Conservation (phyloP, 1,139 yeast genomes). For the Suhomyces bolitotheri region DNA sequence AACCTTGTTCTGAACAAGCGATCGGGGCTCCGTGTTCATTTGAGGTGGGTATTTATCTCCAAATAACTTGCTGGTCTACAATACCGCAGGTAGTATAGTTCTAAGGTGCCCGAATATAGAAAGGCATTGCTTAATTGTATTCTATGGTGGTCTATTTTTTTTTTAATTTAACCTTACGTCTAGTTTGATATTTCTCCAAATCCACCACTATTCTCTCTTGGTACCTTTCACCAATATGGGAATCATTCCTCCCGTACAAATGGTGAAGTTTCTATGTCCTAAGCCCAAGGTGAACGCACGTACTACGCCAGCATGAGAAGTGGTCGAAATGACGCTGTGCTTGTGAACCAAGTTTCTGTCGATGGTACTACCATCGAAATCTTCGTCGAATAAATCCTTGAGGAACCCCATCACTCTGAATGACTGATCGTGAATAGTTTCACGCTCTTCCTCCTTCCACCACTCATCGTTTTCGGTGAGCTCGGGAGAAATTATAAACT, state of each 20-base stretch:
- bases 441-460: constrained; percentile 19
- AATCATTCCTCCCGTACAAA: constrained; percentile 36
- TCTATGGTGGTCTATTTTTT: too few relatives aligned
- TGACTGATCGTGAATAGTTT: constrained; percentile 22
- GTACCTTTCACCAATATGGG: constrained; percentile 29
- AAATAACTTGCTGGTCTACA: too few relatives aligned
- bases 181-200: too few relatives aligned
- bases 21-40: too few relatives aligned
- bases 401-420: constrained; percentile 23
- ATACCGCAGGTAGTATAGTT: too few relatives aligned
- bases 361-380: constrained; percentile 19
- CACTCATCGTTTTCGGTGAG: constrained; percentile 24
- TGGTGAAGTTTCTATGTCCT: constrained; percentile 26
- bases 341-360: constrained; percentile 16
- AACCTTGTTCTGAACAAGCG: too few relatives aligned
- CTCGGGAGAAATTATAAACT: constrained; percentile 26
- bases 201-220: constrained; percentile 11
- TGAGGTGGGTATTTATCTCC: too few relatives aligned
- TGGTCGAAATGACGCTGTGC: constrained; percentile 23
- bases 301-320: constrained; percentile 30
- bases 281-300: constrained; percentile 24
- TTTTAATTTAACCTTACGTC: too few relatives aligned
- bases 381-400: constrained; percentile 23
- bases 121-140: too few relatives aligned
- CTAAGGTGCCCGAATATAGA: too few relatives aligned